Evolutionary conservation across 192 early-diverging fungal species (phyloP).

Genomic region (Podila epicladia): DNA sequence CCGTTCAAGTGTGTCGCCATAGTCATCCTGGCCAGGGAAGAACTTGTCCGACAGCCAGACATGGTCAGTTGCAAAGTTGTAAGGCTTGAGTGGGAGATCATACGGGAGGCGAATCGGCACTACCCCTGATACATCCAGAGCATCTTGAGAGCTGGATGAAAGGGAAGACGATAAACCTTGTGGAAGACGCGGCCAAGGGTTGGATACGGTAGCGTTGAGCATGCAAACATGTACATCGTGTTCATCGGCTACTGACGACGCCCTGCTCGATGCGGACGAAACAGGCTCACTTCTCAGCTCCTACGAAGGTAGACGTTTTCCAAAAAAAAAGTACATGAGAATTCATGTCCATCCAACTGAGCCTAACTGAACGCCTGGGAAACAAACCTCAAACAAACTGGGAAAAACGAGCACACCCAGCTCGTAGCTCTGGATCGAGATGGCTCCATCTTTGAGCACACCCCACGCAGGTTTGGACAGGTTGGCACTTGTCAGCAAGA

Average conservation of each 20-base stretch:
- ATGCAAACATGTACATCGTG: slow-evolving; percentile 26
- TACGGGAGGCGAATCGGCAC: slow-evolving; percentile 69
- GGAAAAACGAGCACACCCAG: slow-evolving; percentile 70
- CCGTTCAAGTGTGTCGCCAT: slow-evolving; percentile 9
- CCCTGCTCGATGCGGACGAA: background rate
- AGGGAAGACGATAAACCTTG: background rate
- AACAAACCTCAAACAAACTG: slow-evolving; percentile 64
- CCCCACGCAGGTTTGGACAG: slow-evolving; percentile 80
- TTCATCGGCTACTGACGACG: background rate
- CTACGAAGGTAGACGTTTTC: background rate
- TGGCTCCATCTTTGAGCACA: slow-evolving; percentile 55
- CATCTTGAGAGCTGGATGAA: background rate
- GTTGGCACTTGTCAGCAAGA: slow-evolving; percentile 59
- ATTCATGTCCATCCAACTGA: background rate
- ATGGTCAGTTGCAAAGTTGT: slow-evolving; percentile 27
- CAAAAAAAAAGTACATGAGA: background rate
- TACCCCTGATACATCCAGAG: slow-evolving; percentile 5
- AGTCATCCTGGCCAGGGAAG: slow-evolving; percentile 40
- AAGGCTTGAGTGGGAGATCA: slow-evolving; percentile 66
- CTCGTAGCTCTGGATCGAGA: slow-evolving; percentile 74
- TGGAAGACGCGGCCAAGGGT: slow-evolving; percentile 25
- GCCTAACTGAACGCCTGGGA: background rate
- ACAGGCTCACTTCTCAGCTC: background rate
- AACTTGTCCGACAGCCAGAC: slow-evolving; percentile 37
- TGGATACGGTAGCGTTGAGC: slow-evolving; percentile 34